These are phyloP conservation scores for Venturia aucupariae DNA, from an alignment of 2,329 filamentous ascomycete genomes.

Conservation along the genomic window DNA sequence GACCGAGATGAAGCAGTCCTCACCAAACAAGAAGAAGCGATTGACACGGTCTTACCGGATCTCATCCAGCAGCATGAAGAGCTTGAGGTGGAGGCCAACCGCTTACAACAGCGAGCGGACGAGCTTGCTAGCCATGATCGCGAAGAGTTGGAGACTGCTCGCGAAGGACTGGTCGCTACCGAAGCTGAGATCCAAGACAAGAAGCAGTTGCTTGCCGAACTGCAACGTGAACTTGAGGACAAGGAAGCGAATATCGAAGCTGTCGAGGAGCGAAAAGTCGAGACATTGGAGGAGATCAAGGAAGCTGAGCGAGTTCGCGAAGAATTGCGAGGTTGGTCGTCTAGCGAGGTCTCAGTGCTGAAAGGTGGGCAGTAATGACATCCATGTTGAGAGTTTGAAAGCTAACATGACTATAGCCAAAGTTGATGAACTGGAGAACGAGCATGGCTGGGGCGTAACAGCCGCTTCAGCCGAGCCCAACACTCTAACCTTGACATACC, in stretches of 20 bases:
- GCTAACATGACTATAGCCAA: slow-evolving; percentile 46
- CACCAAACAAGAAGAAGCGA: slow-evolving; percentile 55
- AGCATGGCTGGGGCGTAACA: slow-evolving; percentile 63
- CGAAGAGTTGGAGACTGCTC: slow-evolving; percentile 62
- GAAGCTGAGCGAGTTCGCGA: slow-evolving; percentile 77
- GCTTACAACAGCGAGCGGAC: slow-evolving; percentile 60
- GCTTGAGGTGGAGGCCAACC: slow-evolving; percentile 55
- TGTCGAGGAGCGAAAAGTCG: slow-evolving; percentile 56
- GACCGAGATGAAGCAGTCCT: slow-evolving; percentile 60
- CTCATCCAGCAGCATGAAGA: slow-evolving; percentile 52
- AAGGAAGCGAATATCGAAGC: slow-evolving; percentile 57
- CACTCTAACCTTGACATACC: slow-evolving; percentile 64
- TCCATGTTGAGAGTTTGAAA: background rate
- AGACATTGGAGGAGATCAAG: slow-evolving; percentile 63
- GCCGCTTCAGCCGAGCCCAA: slow-evolving; percentile 47
- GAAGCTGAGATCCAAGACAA: slow-evolving; percentile 63
- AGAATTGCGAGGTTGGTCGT: slow-evolving; percentile 82
- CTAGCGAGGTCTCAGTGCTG: slow-evolving; percentile 67
- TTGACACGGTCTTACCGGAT: slow-evolving; percentile 58
- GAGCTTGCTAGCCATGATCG: slow-evolving; percentile 75
- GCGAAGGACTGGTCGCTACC: slow-evolving; percentile 55
- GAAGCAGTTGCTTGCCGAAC: slow-evolving; percentile 54
- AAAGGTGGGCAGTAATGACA: slow-evolving; percentile 51
- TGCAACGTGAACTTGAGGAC: slow-evolving; percentile 57
- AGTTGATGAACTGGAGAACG: slow-evolving; percentile 55